A percentile compares a stretch with the other conserved stretches of the same genome.
phyloP scores from a whole-genome alignment of 2,329 filamentous ascomycete genomes.

The Amauroascus niger region DNA sequence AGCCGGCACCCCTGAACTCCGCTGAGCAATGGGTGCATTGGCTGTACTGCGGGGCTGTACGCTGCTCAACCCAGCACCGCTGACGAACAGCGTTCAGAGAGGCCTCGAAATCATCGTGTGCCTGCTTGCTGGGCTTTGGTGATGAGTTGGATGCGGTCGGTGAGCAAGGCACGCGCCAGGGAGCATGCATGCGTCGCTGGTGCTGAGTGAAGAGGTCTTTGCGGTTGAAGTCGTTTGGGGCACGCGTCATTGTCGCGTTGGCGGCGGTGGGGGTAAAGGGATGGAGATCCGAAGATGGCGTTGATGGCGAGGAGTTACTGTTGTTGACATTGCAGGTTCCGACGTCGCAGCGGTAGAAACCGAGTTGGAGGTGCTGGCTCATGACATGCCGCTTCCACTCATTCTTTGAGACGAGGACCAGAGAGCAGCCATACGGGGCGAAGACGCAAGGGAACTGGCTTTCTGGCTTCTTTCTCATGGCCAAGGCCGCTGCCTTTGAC shows the following conservation, averaged over 20 bases:
- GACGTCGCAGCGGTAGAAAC: conserved; percentile 66
- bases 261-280: background rate
- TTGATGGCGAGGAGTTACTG: conserved; percentile 16
- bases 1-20: conserved; percentile 51
- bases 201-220: conserved; percentile 90
- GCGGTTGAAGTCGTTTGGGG: conserved; percentile 67
- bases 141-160: background rate
- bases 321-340: conserved; percentile 42
- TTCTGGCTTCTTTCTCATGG: conserved; percentile 8
- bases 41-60: conserved; percentile 53
- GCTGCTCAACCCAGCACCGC: conserved; percentile 51
- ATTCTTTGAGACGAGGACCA: conserved; percentile 71
- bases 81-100: conserved; percentile 48
- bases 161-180: conserved; percentile 36
- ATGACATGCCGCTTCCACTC: conserved; percentile 89
- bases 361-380: conserved; percentile 66
- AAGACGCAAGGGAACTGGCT: conserved; percentile 60
- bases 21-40: conserved; percentile 51
- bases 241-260: conserved; percentile 15
- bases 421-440: conserved; percentile 61
- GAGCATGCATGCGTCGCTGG: conserved; percentile 71
- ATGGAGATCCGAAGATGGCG: conserved; percentile 12
- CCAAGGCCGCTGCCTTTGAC: background rate
- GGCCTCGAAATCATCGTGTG: conserved; percentile 39
- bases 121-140: conserved; percentile 26